Evolutionary conservation across 1,139 yeast genomes (phyloP).

Genomic region (Dujonia santamariae): DNA sequence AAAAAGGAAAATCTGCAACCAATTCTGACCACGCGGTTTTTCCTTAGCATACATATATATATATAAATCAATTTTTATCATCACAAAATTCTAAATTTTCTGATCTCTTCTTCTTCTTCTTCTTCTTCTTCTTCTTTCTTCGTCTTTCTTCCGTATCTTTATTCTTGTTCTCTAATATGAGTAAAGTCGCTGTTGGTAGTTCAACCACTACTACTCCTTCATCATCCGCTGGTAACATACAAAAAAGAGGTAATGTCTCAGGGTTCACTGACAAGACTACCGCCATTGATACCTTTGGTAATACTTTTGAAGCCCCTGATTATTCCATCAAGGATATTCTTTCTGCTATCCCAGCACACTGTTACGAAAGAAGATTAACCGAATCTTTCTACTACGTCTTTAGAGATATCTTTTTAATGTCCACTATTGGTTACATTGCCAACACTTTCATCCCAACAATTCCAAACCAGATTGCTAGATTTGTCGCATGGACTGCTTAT

Average conservation of each 20-base stretch:
- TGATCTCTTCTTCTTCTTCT: neutral
- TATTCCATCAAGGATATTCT: conserved; percentile 60
- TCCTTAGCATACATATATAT: too few species aligned
- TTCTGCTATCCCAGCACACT: conserved; percentile 57
- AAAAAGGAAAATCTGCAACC: too few species aligned
- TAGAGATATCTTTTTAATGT: conserved; percentile 50
- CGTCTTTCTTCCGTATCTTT: conserved; percentile 1
- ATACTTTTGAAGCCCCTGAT: conserved; percentile 59
- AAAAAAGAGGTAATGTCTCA: conserved; percentile 37
- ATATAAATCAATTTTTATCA: too few species aligned
- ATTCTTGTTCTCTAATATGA: conserved; percentile 3
- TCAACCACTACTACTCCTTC: conserved; percentile 9
- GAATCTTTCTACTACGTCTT: conserved; percentile 54
- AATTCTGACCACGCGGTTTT: too few species aligned
- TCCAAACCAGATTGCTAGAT: conserved; percentile 42
- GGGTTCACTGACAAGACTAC: conserved; percentile 25
- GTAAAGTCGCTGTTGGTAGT: conserved; percentile 4
- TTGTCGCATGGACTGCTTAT: conserved; percentile 56
- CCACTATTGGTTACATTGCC: conserved; percentile 43
- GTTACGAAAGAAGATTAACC: conserved; percentile 53
- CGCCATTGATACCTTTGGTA: conserved; percentile 54
- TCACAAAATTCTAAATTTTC: neutral
- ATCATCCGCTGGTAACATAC: conserved; percentile 16
- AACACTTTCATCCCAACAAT: conserved; percentile 50
- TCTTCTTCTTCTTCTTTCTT: neutral